Percentiles rank a stretch among this genome's conserved stretches.
phyloP scores from a whole-genome alignment of 768 basidiomycete species.

The Russula vinacea region DNA sequence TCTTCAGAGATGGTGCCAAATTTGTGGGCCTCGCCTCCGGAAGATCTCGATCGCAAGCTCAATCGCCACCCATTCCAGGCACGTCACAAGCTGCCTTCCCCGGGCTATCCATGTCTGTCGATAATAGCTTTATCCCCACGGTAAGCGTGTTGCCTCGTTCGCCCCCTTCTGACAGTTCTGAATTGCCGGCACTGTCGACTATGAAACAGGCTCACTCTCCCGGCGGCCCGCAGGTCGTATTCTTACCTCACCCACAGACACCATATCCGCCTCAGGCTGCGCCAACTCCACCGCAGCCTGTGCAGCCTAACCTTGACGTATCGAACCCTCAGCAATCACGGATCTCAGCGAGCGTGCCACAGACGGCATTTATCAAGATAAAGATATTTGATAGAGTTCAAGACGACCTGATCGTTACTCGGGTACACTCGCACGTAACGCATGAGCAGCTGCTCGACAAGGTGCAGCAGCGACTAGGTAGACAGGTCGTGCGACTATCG shows the following conservation, averaged over 20 bases:
- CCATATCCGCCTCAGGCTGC: constrained; percentile 73
- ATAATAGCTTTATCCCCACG: constrained; percentile 54
- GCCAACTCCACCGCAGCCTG: constrained; percentile 64
- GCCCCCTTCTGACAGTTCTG: constrained; percentile 20
- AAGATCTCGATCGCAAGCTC: constrained; percentile 29
- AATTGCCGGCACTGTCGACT: constrained; percentile 44
- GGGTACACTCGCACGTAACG: constrained; percentile 89
- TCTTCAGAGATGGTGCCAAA: constrained; percentile 84
- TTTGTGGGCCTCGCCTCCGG: constrained; percentile 56
- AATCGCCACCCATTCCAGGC: constrained; percentile 26
- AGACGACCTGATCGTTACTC: constrained; percentile 94
- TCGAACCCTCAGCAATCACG: constrained; percentile 82
- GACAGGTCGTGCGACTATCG: constrained; percentile 61
- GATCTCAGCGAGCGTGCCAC: constrained; percentile 73
- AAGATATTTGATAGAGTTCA: constrained; percentile 94
- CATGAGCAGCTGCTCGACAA: constrained; percentile 87
- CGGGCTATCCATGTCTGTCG: constrained; percentile 39
- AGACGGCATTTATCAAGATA: constrained; percentile 93
- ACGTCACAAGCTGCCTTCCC: constrained; percentile 12
- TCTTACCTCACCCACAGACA: constrained; percentile 42
- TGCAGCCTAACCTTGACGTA: constrained; percentile 67
- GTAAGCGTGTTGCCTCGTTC: constrained; percentile 42
- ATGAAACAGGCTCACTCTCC: constrained; percentile 41
- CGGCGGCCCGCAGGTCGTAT: constrained; percentile 26
- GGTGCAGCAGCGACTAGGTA: constrained; percentile 81